Conservation (phyloP, 2,329 filamentous ascomycete genomes). For the Coniella lustricola region DNA sequence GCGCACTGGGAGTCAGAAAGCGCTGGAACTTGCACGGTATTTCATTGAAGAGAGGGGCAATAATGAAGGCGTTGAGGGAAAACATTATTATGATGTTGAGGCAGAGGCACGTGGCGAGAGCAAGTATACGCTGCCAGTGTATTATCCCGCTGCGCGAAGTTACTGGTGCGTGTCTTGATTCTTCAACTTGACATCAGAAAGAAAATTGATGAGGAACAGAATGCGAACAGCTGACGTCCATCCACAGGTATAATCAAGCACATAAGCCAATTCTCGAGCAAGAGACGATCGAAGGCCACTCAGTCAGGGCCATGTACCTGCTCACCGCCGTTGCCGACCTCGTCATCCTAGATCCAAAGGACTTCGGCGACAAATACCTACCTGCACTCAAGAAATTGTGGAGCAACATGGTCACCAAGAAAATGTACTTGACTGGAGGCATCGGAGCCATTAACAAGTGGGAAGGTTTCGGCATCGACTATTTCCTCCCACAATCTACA, state of each 20-base stretch:
- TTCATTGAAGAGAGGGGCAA: conserved; percentile 54
- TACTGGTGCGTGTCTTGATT: too few species aligned
- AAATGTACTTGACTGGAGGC: conserved; percentile 57
- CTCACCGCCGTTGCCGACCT: conserved; percentile 51
- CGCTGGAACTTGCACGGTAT: conserved; percentile 41
- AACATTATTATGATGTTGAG: conserved; percentile 48
- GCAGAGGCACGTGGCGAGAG: conserved; percentile 41
- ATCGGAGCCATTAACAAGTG: conserved; percentile 51
- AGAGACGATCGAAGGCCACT: conserved; percentile 48
- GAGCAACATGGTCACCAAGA: conserved; percentile 53
- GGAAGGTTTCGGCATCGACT: conserved; percentile 53
- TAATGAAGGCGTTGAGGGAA: conserved; percentile 36
- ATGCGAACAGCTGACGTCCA: too few species aligned
- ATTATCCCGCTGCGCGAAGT: conserved; percentile 34
- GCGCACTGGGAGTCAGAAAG: conserved; percentile 27
- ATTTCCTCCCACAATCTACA: conserved; percentile 50
- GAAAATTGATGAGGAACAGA: too few species aligned
- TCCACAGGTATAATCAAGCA: conserved; percentile 41
- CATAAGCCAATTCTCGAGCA: conserved; percentile 48
- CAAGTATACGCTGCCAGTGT: conserved; percentile 36
- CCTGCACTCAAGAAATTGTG: conserved; percentile 42
- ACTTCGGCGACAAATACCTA: conserved; percentile 14
- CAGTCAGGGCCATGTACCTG: conserved; percentile 54
- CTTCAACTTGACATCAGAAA: not conserved
- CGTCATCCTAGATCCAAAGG: conserved; percentile 28